A percentile compares a stretch with the other conserved stretches of the same genome.
These are phyloP conservation scores for Podila epigama DNA, from an alignment of 192 early-diverging fungal genomes.

Conservation along the genomic window DNA sequence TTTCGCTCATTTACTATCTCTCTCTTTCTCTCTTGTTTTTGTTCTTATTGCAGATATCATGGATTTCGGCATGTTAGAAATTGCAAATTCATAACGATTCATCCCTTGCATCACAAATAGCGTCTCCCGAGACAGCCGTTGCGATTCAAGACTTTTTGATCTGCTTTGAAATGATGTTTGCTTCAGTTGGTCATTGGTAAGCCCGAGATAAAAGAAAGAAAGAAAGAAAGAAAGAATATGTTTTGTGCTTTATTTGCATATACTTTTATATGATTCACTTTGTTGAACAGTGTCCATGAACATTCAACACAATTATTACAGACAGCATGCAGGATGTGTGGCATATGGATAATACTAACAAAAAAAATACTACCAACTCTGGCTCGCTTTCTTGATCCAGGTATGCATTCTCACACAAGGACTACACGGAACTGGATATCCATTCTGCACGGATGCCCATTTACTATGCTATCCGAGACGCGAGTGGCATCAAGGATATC, in stretches of 20 bases:
- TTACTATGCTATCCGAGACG: constrained; percentile 80
- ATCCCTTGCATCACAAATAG: no score
- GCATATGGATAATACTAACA: no score
- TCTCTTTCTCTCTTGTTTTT: not conserved
- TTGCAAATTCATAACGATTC: no score
- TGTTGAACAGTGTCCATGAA: no score
- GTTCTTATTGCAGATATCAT: not conserved
- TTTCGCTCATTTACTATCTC: not conserved
- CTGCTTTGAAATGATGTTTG: constrained; percentile 86
- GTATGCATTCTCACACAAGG: constrained; percentile 87
- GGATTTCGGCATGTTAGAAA: not conserved
- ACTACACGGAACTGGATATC: constrained; percentile 72
- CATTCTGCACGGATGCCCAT: constrained; percentile 81
- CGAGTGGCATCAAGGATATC: constrained; percentile 85
- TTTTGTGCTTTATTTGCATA: no score
- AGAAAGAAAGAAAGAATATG: no score
- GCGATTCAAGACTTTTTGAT: constrained; percentile 91
- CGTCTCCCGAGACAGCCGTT: constrained; percentile 55
- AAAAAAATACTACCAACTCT: no score
- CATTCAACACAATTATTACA: no score
- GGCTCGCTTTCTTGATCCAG: no score
- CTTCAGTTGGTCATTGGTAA: constrained; percentile 79
- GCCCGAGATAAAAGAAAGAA: no score
- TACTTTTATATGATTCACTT: no score
- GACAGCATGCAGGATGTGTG: no score